Percentiles rank a stretch among this genome's conserved stretches.
Evolutionary conservation across 2,329 filamentous ascomycete genomes (phyloP).

Genomic region (Diaporthe australafricana): DNA sequence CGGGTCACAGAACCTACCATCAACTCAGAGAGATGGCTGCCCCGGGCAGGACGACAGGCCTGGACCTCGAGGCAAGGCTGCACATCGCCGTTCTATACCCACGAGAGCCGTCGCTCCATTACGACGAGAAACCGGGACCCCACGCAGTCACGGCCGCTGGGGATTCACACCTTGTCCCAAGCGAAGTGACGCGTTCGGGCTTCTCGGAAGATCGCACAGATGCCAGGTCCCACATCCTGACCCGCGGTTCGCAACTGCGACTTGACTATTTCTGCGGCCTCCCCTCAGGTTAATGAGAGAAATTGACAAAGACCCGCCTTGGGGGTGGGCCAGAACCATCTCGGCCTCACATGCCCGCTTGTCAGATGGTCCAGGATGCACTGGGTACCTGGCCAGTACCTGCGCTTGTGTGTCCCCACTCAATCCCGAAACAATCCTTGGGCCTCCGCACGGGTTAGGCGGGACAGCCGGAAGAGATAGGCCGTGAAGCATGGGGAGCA

Average conservation of each 20-base stretch:
- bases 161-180: slow-evolving; percentile 1
- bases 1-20: too few relatives aligned
- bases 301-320: not conserved
- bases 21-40: not conserved
- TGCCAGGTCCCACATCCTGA: not conserved
- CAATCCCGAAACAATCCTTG: not conserved
- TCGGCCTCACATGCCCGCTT: not conserved
- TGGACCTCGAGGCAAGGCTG: too few relatives aligned
- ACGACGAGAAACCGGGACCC: too few relatives aligned
- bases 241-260: too few relatives aligned
- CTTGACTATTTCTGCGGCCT: too few relatives aligned
- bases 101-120: not conserved
- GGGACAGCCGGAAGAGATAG: not conserved
- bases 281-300: not conserved
- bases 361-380: not conserved
- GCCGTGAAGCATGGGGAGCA: not conserved
- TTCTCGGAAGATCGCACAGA: not conserved
- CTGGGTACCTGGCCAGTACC: not conserved
- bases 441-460: not conserved
- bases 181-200: not conserved
- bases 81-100: not conserved
- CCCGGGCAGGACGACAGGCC: not conserved
- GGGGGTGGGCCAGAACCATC: too few relatives aligned
- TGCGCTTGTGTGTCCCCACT: not conserved
- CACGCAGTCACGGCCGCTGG: not conserved